Conservation (phyloP, 495 filamentous ascomycete species). For the Terfezia boudieri region DNA sequence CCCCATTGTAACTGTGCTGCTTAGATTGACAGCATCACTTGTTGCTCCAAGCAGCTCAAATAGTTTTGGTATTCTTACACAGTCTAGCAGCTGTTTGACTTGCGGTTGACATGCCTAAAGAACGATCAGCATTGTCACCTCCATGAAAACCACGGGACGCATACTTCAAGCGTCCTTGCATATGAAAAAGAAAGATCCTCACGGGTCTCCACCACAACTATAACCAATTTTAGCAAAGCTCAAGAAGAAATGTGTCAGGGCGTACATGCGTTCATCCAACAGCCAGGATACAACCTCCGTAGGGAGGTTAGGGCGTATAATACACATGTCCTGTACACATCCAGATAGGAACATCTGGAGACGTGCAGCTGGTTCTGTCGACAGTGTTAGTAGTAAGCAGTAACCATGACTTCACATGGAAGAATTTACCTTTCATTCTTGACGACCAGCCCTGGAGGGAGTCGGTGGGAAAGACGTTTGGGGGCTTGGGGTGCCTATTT, state of each 20-base stretch:
- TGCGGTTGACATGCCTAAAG: not conserved
- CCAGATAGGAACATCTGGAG: constrained; percentile 47
- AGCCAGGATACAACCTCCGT: constrained; percentile 57
- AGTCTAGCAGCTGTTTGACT: constrained; percentile 2
- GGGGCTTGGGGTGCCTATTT: not conserved
- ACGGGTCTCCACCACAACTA: constrained; percentile 35
- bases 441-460: not conserved
- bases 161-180: constrained; percentile 21
- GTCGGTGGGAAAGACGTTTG: constrained; percentile 16
- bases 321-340: constrained; percentile 36
- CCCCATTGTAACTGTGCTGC: not conserved
- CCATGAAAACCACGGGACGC: too few species aligned
- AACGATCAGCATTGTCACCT: not conserved
- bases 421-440: too few species aligned
- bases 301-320: constrained; percentile 31
- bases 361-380: constrained; percentile 27
- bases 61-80: constrained; percentile 5
- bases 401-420: not conserved
- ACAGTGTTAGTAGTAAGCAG: not conserved
- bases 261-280: constrained; percentile 33
- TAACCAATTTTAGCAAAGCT: constrained; percentile 4
- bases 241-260: not conserved
- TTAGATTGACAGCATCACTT: constrained; percentile 10
- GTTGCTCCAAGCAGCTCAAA: constrained; percentile 14
- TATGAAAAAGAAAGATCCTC: constrained; percentile 45